These are phyloP conservation scores for Metschnikowia peoriensis DNA, from an alignment of 805 yeast species.

Conservation along the genomic window DNA sequence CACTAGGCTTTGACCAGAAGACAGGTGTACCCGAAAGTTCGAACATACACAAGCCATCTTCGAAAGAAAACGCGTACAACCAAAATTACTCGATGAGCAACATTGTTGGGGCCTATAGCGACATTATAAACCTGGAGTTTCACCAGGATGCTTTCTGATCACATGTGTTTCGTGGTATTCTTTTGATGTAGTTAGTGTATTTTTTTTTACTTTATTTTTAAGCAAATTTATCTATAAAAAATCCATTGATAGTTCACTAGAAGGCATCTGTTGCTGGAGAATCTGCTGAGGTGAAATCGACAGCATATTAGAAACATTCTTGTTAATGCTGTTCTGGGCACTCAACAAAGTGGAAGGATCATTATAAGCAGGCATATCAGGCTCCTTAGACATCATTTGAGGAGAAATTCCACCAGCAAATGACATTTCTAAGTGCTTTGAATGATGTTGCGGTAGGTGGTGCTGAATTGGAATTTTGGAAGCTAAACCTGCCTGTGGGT, in stretches of 20 bases:
- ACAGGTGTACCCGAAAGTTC: conserved; percentile 2
- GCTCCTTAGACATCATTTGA: conserved; percentile 18
- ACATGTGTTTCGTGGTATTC: neutral
- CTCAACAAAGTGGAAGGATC: conserved; percentile 1
- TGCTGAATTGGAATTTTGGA: conserved; percentile 11
- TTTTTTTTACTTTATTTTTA: neutral
- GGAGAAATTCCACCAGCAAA: conserved; percentile 15
- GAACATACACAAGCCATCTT: neutral
- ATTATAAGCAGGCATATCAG: conserved; percentile 4
- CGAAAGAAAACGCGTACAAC: neutral
- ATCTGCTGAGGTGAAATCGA: conserved; percentile 41
- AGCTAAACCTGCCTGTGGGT: conserved; percentile 1
- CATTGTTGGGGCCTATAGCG: conserved; percentile 33
- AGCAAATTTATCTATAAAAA: conserved; percentile 21
- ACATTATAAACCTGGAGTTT: conserved; percentile 36
- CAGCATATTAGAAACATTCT: conserved; percentile 7
- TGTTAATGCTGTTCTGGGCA: neutral
- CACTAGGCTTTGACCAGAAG: conserved; percentile 6
- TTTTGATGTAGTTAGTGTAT: neutral
- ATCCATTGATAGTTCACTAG: conserved; percentile 22
- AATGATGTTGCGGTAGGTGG: conserved; percentile 11
- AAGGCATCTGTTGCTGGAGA: conserved; percentile 28
- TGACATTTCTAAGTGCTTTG: conserved; percentile 11
- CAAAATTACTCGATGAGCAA: conserved; percentile 15
- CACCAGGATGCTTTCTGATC: conserved; percentile 4